phyloP scores from a whole-genome alignment of 2,329 filamentous ascomycete species.

The Pseudogymnoascus sp. region DNA sequence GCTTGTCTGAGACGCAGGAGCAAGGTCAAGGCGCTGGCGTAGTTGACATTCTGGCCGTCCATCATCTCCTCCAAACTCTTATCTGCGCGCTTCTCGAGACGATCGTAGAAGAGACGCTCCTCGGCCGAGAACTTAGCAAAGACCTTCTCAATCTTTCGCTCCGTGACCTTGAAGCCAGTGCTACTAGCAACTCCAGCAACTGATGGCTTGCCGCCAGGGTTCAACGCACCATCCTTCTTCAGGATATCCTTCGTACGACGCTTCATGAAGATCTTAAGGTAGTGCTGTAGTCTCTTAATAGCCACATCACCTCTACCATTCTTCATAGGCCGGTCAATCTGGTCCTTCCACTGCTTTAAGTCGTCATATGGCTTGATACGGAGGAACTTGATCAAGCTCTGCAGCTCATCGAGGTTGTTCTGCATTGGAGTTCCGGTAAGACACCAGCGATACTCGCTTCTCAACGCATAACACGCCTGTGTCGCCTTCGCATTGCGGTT shows the following conservation, averaged over 20 bases:
- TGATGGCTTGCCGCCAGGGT: constrained; percentile 60
- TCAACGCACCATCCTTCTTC: constrained; percentile 74
- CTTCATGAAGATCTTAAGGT: constrained; percentile 94
- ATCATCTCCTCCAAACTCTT: constrained; percentile 84
- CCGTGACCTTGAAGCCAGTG: constrained; percentile 79
- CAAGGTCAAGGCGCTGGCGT: constrained; percentile 86
- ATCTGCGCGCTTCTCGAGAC: constrained; percentile 76
- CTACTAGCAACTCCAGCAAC: constrained; percentile 39
- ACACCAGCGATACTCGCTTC: constrained; percentile 89
- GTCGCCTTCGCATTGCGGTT: constrained; percentile 95
- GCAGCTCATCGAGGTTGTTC: constrained; percentile 93
- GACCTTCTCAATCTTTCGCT: constrained; percentile 77
- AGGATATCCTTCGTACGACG: constrained; percentile 96
- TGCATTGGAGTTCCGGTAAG: constrained; percentile 95
- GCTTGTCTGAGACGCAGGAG: constrained; percentile 85
- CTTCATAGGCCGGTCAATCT: constrained; percentile 85
- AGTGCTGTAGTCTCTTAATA: constrained; percentile 74
- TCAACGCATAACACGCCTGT: constrained; percentile 78
- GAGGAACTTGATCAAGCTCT: constrained; percentile 87
- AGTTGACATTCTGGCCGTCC: constrained; percentile 69
- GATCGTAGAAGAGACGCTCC: constrained; percentile 79
- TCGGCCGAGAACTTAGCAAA: constrained; percentile 68
- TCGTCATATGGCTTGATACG: constrained; percentile 88
- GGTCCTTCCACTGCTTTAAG: constrained; percentile 76
- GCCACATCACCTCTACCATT: constrained; percentile 82